Conservation (phyloP, 257 asterid genomes). For the Cinchona pubescens region DNA sequence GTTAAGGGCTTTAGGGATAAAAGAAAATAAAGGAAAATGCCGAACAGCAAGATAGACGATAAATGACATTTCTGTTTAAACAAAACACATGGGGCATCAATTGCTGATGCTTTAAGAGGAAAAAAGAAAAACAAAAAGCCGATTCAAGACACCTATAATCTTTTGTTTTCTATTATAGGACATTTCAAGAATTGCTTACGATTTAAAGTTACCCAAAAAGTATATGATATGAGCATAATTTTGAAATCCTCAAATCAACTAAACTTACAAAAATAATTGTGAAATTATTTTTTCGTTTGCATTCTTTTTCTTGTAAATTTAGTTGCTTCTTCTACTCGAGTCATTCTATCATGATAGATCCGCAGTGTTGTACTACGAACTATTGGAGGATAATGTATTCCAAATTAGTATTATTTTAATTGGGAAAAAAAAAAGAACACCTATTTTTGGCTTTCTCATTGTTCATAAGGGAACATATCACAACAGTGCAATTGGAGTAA, state of each 20-base stretch:
- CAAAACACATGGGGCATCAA: conserved; percentile 5
- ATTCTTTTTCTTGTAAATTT: neutral
- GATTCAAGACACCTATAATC: neutral
- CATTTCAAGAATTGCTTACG: neutral
- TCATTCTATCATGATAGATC: too few species aligned
- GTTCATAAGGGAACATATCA: too few species aligned
- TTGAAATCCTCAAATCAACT: neutral
- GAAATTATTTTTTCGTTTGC: neutral
- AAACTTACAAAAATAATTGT: neutral
- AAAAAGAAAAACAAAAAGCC: neutral
- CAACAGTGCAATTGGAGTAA: too few species aligned
- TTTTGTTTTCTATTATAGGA: neutral
- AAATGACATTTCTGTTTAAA: neutral
- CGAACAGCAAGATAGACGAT: neutral
- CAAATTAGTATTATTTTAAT: too few species aligned
- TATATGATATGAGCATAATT: neutral
- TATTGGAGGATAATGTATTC: too few species aligned
- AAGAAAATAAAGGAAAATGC: neutral
- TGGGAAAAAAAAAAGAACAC: too few species aligned
- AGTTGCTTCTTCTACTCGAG: neutral
- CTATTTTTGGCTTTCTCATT: too few species aligned
- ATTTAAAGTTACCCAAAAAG: neutral
- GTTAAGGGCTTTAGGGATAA: neutral
- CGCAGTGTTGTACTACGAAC: too few species aligned
- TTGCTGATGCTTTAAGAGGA: neutral